Evolutionary conservation across 805 yeast genomes (phyloP).

Genomic region (Suhomyces sp.): DNA sequence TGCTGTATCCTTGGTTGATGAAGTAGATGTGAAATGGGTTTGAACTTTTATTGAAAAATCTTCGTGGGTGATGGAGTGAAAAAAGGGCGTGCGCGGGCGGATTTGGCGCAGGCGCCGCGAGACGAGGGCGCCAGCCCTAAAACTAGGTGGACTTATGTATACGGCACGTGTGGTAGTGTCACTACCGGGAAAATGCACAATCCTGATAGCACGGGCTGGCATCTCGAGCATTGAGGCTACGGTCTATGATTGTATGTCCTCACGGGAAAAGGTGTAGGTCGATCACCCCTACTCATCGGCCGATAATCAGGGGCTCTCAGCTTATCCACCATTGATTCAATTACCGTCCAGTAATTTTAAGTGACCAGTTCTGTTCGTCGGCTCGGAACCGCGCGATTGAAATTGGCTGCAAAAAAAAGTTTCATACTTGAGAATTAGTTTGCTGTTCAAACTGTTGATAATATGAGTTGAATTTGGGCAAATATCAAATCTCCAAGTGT

Average conservation of each 20-base stretch:
- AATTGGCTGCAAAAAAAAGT: background rate
- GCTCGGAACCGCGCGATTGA: background rate
- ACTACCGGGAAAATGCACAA: background rate
- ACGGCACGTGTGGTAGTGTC: background rate
- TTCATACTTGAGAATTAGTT: too few relatives aligned
- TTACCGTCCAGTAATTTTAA: background rate
- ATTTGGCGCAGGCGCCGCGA: background rate
- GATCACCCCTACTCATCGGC: background rate
- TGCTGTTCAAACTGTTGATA: background rate
- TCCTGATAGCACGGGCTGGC: background rate
- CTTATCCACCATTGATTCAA: background rate
- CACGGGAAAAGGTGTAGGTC: background rate
- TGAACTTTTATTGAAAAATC: conserved; percentile 1
- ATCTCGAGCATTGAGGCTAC: background rate
- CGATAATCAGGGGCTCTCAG: background rate
- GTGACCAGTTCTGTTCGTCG: background rate
- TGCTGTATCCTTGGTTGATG: conserved; percentile 5
- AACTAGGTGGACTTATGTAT: too few relatives aligned
- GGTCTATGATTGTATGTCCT: background rate
- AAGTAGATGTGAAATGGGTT: background rate
- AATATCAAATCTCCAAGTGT: background rate
- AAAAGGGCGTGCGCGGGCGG: background rate
- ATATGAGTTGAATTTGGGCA: background rate
- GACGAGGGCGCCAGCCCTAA: background rate
- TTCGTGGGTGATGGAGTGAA: conserved; percentile 1